A percentile compares a stretch with the other conserved stretches of the same genome.
These are phyloP conservation scores for Cicer arietinum DNA, from an alignment of 306 rosid genomes.

Conservation along the genomic window DNA sequence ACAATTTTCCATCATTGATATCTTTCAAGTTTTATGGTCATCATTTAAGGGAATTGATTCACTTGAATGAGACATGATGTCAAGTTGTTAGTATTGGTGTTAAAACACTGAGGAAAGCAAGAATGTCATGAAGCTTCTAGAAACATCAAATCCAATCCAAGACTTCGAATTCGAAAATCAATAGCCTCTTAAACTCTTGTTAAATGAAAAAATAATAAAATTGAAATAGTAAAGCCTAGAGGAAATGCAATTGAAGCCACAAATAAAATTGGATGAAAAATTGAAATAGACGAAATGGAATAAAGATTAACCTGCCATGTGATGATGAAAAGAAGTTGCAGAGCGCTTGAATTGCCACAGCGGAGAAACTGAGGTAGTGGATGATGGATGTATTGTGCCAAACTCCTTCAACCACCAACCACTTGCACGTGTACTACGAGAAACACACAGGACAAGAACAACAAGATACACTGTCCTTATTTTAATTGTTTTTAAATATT, in stretches of 20 bases:
- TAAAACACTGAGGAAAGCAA: background rate
- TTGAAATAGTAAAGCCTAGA: background rate
- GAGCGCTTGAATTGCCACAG: conserved; percentile 21
- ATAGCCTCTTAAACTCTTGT: background rate
- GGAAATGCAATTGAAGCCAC: background rate
- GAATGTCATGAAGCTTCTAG: conserved; percentile 24
- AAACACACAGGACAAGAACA: too few relatives aligned
- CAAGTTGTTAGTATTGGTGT: conserved; percentile 11
- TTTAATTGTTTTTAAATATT: too few relatives aligned
- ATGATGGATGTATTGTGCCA: background rate
- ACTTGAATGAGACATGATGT: conserved; percentile 15
- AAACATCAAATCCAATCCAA: background rate
- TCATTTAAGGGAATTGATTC: background rate
- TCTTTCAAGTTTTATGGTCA: background rate
- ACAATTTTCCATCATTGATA: conserved; percentile 6
- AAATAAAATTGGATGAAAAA: background rate
- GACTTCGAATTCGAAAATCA: conserved; percentile 12
- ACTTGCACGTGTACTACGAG: too few relatives aligned
- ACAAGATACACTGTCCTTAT: too few relatives aligned
- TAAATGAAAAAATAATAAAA: background rate
- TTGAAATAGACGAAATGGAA: background rate
- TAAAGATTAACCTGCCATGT: conserved; percentile 44
- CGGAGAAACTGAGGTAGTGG: conserved; percentile 42
- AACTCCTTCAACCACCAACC: background rate
- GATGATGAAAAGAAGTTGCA: conserved; percentile 31